These are phyloP conservation scores for Elasticomyces elasticus DNA, from an alignment of 495 filamentous ascomycete species.

Conservation along the genomic window DNA sequence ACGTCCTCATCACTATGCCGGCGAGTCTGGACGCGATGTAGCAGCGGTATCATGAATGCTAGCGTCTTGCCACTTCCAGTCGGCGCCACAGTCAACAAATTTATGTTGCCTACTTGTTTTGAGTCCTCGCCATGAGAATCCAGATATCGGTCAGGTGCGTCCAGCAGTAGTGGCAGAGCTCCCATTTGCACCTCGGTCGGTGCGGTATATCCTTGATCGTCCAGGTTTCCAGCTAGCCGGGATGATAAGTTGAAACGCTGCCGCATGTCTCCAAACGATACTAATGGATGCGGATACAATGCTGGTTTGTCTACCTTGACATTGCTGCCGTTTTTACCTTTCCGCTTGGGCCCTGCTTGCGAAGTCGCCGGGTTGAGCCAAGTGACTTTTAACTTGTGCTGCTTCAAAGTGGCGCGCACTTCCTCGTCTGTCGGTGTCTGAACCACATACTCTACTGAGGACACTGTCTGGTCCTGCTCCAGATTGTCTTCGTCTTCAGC, in stretches of 20 bases:
- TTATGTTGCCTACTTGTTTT: constrained; percentile 29
- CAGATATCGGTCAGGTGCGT: constrained; percentile 3
- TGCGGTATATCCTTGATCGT: constrained; percentile 66
- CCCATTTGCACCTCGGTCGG: constrained; percentile 93
- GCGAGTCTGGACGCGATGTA: constrained; percentile 43
- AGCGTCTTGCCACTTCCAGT: constrained; percentile 97
- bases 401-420: constrained; percentile 60
- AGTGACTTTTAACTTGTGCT: constrained; percentile 79
- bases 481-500: background rate
- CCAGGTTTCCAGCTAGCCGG: constrained; percentile 67
- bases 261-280: constrained; percentile 63
- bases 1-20: constrained; percentile 25
- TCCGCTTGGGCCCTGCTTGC: constrained; percentile 37
- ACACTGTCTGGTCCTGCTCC: background rate
- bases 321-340: constrained; percentile 18
- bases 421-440: constrained; percentile 37
- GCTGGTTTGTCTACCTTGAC: constrained; percentile 39
- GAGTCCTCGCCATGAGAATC: background rate
- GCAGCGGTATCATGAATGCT: constrained; percentile 76
- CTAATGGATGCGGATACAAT: constrained; percentile 66
- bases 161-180: constrained; percentile 66
- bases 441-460: background rate
- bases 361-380: constrained; percentile 36
- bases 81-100: constrained; percentile 81
- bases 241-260: constrained; percentile 58